Evolutionary conservation across 192 early-diverging fungal species (phyloP).

Genomic region (Mortierella alpina): DNA sequence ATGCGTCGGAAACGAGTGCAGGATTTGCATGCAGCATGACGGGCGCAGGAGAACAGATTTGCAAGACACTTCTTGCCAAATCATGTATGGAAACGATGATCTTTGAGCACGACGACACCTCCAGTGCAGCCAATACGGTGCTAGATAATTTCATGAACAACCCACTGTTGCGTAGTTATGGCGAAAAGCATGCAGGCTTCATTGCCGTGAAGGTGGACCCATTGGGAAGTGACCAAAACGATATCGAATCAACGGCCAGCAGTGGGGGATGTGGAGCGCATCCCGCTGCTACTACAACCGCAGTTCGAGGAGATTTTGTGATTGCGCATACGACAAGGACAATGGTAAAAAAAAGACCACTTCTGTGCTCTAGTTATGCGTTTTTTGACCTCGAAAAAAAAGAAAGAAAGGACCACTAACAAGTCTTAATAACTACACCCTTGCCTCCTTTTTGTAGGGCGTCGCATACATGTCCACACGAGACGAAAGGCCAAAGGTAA

Average conservation of each 20-base stretch:
- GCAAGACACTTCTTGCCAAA: constrained; percentile 75
- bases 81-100: constrained; percentile 59
- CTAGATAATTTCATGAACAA: constrained; percentile 34
- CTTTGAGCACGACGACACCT: constrained; percentile 3
- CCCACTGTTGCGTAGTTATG: constrained; percentile 28
- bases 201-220: constrained; percentile 33
- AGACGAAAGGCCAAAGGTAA: constrained; percentile 41
- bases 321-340: constrained; percentile 78
- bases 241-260: neutral
- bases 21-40: constrained; percentile 74
- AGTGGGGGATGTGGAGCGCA: neutral
- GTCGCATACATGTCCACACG: constrained; percentile 25
- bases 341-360: constrained; percentile 60
- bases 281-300: neutral
- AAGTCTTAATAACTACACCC: neutral
- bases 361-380: neutral
- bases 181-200: constrained; percentile 51
- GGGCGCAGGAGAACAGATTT: constrained; percentile 90
- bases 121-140: neutral
- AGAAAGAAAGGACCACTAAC: neutral
- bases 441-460: constrained; percentile 5
- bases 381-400: neutral
- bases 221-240: too few species aligned
- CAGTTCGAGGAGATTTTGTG: constrained; percentile 64
- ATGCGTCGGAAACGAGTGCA: constrained; percentile 10